These are phyloP conservation scores for Neofusicoccum umdonicola DNA, from an alignment of 2,329 filamentous ascomycete species.

Conservation along the genomic window DNA sequence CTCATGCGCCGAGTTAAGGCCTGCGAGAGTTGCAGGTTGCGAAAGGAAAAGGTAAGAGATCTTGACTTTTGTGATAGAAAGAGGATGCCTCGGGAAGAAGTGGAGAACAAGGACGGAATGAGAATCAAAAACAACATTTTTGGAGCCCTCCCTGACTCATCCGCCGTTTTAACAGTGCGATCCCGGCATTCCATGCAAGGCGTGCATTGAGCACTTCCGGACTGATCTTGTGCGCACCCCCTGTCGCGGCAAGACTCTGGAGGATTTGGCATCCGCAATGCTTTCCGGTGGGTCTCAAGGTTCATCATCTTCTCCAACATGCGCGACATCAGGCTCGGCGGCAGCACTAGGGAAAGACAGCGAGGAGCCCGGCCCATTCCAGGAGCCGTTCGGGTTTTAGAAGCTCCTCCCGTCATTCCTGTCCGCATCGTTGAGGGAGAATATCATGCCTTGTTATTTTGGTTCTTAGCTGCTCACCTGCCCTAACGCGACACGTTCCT, in stretches of 20 bases:
- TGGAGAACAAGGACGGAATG: not conserved
- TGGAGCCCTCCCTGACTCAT: not conserved
- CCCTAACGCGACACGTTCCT: not conserved
- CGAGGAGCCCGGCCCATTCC: not conserved
- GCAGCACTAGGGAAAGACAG: not conserved
- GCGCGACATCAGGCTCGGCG: not conserved
- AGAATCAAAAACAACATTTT: not conserved
- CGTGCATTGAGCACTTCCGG: constrained; percentile 39
- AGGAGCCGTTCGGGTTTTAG: not conserved
- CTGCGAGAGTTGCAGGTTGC: constrained; percentile 33
- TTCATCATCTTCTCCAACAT: constrained; percentile 1
- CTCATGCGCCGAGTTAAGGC: constrained; percentile 36
- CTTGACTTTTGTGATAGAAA: not conserved
- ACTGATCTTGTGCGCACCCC: constrained; percentile 35
- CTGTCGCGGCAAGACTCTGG: constrained; percentile 31
- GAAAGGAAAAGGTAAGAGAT: constrained; percentile 31
- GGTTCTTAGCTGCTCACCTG: not conserved
- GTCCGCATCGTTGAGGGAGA: not conserved
- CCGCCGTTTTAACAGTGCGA: constrained; percentile 28
- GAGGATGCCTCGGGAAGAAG: not conserved
- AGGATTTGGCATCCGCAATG: constrained; percentile 7
- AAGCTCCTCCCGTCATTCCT: not conserved
- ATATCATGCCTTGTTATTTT: not conserved
- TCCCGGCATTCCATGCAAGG: constrained; percentile 38
- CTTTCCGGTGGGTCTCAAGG: constrained; percentile 8